A percentile compares a stretch with the other conserved stretches of the same genome.
Evolutionary conservation across 1,284 basidiomycete species (phyloP).

Genomic region (Leccinum fallax): DNA sequence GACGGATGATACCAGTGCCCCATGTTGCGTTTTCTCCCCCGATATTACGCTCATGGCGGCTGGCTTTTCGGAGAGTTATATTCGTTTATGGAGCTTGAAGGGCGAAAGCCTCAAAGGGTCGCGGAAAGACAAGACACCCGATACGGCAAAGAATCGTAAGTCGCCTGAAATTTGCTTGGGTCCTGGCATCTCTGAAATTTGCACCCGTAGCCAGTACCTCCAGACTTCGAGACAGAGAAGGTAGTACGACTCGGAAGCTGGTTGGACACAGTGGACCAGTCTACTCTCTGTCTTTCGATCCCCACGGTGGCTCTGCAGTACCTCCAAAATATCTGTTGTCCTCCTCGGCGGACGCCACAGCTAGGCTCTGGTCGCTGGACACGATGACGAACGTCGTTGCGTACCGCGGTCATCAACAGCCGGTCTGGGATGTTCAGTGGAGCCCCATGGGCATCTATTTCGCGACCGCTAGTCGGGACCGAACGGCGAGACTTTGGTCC

Average conservation of each 20-base stretch:
- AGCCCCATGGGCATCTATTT: conserved; percentile 98
- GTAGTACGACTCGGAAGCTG: conserved; percentile 85
- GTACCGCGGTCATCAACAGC: conserved; percentile 96
- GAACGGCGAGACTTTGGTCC: conserved; percentile 95
- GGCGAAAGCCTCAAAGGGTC: conserved; percentile 85
- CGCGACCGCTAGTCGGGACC: conserved; percentile 91
- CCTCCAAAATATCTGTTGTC: conserved; percentile 90
- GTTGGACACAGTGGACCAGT: conserved; percentile 97
- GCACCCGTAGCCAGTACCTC: conserved; percentile 52
- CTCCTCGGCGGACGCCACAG: conserved; percentile 90
- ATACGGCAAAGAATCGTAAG: conserved; percentile 71
- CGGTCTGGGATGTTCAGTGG: conserved; percentile 99
- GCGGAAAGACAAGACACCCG: conserved; percentile 74
- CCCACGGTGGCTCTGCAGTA: conserved; percentile 81
- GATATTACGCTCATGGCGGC: conserved; percentile 96
- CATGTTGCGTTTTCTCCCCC: conserved; percentile 87
- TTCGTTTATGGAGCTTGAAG: conserved; percentile 94
- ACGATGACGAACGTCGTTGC: conserved; percentile 93
- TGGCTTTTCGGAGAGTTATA: conserved; percentile 95
- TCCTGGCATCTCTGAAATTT: conserved; percentile 3
- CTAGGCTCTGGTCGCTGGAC: conserved; percentile 94
- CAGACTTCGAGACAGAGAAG: conserved; percentile 77
- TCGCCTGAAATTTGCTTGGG: not conserved
- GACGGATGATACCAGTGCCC: conserved; percentile 56
- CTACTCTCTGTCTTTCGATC: conserved; percentile 94